These are phyloP conservation scores for Neonectria faginata DNA, from an alignment of 2,329 filamentous ascomycete species.

Conservation along the genomic window DNA sequence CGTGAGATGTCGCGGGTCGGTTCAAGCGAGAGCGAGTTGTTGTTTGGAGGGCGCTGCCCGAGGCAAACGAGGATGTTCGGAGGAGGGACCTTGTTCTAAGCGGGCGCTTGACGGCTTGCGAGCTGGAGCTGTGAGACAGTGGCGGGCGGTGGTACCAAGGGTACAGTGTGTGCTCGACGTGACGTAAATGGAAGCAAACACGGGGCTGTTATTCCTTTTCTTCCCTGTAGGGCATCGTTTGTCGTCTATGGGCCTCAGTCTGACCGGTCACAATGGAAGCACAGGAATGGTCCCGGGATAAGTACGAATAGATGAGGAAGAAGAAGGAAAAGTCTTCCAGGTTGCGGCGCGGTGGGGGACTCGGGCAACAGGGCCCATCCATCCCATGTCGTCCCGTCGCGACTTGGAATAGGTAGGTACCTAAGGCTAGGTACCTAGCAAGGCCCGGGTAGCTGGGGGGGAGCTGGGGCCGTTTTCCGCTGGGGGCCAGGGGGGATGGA, in stretches of 20 bases:
- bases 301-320: slow-evolving; percentile 13
- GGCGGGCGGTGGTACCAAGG: not conserved
- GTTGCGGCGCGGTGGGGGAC: slow-evolving; percentile 37
- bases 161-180: slow-evolving; percentile 13
- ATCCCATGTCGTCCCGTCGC: slow-evolving; percentile 15
- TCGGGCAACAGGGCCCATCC: slow-evolving; percentile 31
- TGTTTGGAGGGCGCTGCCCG: slow-evolving; percentile 3
- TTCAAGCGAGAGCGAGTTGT: not conserved
- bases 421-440: not conserved
- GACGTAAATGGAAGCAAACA: slow-evolving; percentile 39
- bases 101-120: slow-evolving; percentile 9
- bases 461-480: slow-evolving; percentile 13
- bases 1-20: not conserved
- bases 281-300: slow-evolving; percentile 12
- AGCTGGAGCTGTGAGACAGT: slow-evolving; percentile 6
- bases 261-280: slow-evolving; percentile 26
- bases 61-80: slow-evolving; percentile 16
- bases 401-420: slow-evolving; percentile 35
- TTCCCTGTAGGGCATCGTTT: slow-evolving; percentile 13
- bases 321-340: slow-evolving; percentile 22
- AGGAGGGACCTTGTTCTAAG: not conserved
- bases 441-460: slow-evolving; percentile 3
- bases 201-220: slow-evolving; percentile 10
- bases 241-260: slow-evolving; percentile 5
- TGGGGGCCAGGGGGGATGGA: slow-evolving; percentile 2